Percentiles rank a stretch among this genome's conserved stretches.
Evolutionary conservation across 2,329 filamentous ascomycete genomes (phyloP).

Genomic region (Fusarium algeriense): DNA sequence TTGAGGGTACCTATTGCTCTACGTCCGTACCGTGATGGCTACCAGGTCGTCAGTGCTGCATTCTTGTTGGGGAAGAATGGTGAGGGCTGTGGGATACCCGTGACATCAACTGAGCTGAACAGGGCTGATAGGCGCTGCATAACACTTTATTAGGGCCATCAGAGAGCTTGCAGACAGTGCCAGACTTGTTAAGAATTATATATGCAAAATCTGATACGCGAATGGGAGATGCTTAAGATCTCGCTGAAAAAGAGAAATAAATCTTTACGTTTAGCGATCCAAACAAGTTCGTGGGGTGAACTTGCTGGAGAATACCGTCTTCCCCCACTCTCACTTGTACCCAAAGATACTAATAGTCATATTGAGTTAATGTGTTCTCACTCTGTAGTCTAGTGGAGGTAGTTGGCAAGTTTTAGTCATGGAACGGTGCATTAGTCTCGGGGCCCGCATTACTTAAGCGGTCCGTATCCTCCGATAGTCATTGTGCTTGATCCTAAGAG

Average conservation of each 20-base stretch:
- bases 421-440: background rate
- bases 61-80: background rate
- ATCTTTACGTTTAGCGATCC: no score
- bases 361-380: no score
- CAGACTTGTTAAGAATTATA: no score
- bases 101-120: background rate
- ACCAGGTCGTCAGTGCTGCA: rapidly evolving
- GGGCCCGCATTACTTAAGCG: background rate
- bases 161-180: no score
- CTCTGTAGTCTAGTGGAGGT: no score
- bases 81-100: background rate
- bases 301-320: no score
- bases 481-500: background rate
- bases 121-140: background rate
- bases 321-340: no score
- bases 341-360: no score
- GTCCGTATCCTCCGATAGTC: background rate
- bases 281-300: no score
- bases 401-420: background rate
- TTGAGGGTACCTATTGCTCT: rapidly evolving
- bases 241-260: no score
- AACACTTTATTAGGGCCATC: background rate
- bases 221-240: no score
- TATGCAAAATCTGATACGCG: no score
- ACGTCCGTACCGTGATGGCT: background rate